These are phyloP conservation scores for Coprinellus aureogranulatus DNA, from an alignment of 768 basidiomycete species.

Conservation along the genomic window DNA sequence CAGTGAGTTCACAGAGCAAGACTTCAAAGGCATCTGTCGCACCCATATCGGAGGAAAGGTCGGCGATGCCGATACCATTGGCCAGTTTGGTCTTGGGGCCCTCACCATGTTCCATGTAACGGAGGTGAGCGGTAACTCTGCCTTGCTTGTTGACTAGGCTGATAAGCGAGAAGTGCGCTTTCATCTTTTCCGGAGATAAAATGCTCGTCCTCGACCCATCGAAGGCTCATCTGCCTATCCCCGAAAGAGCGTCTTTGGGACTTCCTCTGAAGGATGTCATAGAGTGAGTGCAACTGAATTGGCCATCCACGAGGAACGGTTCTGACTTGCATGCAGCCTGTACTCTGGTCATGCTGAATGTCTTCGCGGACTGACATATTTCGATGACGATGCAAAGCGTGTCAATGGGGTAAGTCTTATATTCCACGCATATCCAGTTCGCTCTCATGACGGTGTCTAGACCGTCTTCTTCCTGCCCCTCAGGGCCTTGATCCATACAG, in stretches of 20 bases:
- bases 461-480: conserved; percentile 50
- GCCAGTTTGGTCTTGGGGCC: conserved; percentile 51
- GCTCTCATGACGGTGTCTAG: conserved; percentile 21
- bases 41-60: conserved; percentile 47
- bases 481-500: conserved; percentile 25
- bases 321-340: conserved; percentile 23
- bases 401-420: conserved; percentile 39
- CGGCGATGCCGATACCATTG: conserved; percentile 37
- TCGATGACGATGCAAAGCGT: conserved; percentile 14
- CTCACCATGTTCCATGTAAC: conserved; percentile 53
- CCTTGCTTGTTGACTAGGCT: background rate
- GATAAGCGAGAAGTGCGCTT: conserved; percentile 24
- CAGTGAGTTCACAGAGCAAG: conserved; percentile 35
- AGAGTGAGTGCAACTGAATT: background rate
- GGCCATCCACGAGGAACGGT: background rate
- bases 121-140: conserved; percentile 32
- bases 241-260: conserved; percentile 25
- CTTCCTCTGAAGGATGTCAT: conserved; percentile 34
- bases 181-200: conserved; percentile 29
- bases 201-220: conserved; percentile 47
- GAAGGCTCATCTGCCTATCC: conserved; percentile 36
- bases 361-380: conserved; percentile 41
- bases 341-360: conserved; percentile 41
- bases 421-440: background rate
- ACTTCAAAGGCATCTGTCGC: conserved; percentile 45